phyloP scores from a whole-genome alignment of 2,329 filamentous ascomycete species.

The Ceratocystis alfenasii region DNA sequence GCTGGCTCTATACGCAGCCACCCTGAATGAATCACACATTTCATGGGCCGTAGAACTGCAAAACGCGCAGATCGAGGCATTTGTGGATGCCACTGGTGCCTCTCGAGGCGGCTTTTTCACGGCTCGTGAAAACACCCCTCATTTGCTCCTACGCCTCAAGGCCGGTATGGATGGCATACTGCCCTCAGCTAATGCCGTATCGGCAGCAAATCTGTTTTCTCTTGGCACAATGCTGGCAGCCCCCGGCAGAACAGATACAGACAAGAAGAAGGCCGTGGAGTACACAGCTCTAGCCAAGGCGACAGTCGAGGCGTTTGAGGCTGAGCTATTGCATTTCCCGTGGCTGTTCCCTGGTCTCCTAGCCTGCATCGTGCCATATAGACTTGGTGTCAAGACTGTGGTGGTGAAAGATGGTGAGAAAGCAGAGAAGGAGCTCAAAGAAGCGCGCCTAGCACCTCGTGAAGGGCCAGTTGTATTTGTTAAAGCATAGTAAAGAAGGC shows the following conservation, averaged over 20 bases:
- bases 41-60: slow-evolving; percentile 75
- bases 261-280: slow-evolving; percentile 4
- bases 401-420: not conserved
- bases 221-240: slow-evolving; percentile 59
- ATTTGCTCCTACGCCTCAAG: slow-evolving; percentile 76
- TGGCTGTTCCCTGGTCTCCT: slow-evolving; percentile 81
- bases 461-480: slow-evolving; percentile 13
- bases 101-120: slow-evolving; percentile 59
- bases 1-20: slow-evolving; percentile 72
- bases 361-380: slow-evolving; percentile 59
- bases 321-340: slow-evolving; percentile 83
- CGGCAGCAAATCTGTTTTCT: slow-evolving; percentile 77
- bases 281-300: slow-evolving; percentile 56
- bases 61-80: slow-evolving; percentile 44
- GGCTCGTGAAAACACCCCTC: slow-evolving; percentile 48
- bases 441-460: slow-evolving; percentile 10
- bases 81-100: slow-evolving; percentile 49
- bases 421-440: slow-evolving; percentile 8
- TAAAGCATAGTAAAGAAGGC: slow-evolving; percentile 4
- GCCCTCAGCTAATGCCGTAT: slow-evolving; percentile 78
- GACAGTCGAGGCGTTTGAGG: slow-evolving; percentile 75
- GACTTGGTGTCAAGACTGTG: slow-evolving; percentile 49
- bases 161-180: slow-evolving; percentile 89
- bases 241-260: slow-evolving; percentile 28
- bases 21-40: slow-evolving; percentile 62